These are phyloP conservation scores for Penicillium sp. DNA, from an alignment of 2,329 filamentous ascomycete species.

Conservation along the genomic window DNA sequence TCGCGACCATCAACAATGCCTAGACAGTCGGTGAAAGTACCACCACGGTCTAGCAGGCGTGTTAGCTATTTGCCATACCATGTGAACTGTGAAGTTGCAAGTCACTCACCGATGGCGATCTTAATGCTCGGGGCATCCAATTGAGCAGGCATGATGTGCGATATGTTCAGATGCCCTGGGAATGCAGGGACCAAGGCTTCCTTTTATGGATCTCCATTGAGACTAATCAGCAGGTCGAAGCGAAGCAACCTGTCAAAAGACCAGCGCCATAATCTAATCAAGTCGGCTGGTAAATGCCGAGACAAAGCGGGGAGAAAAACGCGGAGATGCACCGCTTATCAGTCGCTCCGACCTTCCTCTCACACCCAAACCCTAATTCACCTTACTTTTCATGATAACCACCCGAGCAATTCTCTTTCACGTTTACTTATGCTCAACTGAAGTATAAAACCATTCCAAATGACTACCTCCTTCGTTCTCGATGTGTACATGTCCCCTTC, in stretches of 20 bases:
- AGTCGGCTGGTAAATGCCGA: neutral
- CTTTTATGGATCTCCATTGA: conserved; percentile 4
- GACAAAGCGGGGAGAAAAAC: neutral
- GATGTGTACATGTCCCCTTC: neutral
- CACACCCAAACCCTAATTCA: conserved; percentile 6
- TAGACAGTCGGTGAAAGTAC: conserved; percentile 90
- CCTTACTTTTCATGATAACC: neutral
- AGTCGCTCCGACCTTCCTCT: conserved; percentile 11
- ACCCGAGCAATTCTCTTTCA: neutral
- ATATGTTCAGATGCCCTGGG: neutral
- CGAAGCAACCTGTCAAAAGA: neutral
- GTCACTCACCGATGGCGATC: conserved; percentile 20
- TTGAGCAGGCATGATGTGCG: conserved; percentile 13
- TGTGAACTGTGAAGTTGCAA: neutral
- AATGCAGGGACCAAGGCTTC: neutral
- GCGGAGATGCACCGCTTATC: conserved; percentile 11
- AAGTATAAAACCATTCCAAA: neutral
- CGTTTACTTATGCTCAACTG: neutral
- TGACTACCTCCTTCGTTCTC: neutral
- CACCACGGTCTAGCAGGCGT: conserved; percentile 60
- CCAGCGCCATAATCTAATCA: neutral
- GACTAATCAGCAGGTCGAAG: conserved; percentile 5
- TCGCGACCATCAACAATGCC: conserved; percentile 69
- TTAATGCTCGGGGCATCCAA: conserved; percentile 15
- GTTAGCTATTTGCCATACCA: neutral